Base-by-base conservation (phyloP, 345 rosid genomes). In the Xanthoceras sorbifolium region DNA sequence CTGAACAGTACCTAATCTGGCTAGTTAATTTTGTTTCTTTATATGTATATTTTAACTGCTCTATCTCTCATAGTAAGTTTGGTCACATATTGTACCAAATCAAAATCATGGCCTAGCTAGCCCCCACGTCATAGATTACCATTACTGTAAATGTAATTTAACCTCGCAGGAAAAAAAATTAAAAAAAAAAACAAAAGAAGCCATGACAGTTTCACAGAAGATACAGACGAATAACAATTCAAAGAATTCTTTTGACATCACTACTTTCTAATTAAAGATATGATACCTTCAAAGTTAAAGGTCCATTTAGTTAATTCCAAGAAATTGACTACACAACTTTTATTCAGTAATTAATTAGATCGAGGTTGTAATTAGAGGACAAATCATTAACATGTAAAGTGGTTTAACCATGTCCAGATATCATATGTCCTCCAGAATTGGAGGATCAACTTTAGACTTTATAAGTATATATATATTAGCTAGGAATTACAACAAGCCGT, bases 41-140 rank as follows among this genome's bases (percentile, higher is more conserved):
- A 26, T 38, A 68, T 50, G 46, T 69, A 42, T 66, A 66, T 48
- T 5, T 63, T 70, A 44, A 36, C 44, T 42, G 17, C 52, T 38
- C 26, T n/a, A n/a, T 55, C 46, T 66, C 11, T 40, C 40, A 20
- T 7, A 40, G 69, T 63, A 54, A 72, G 36, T 67, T 64, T 72
- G 34, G 77, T 73, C 84, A 77, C 60, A 25, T 77, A 26, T 60
- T 28, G 38, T 36, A 61, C 57, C 76, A 60, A 26, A 73, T 73
- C 76, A 14, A n/a, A 50, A 50, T 50, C 22, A 17, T 52, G n/a
- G 64, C 64, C 61, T 57, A 2, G 15, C n/a, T n/a, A n/a, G n/a
- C n/a, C n/a, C 25, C 20, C 64, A 32, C 64, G n/a, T 22, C 48
- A 69, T 3, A 66, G 23, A 22, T 29, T 18, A n/a, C 55, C 9